Percentiles rank a stretch among this genome's conserved stretches.
Conservation (phyloP, 306 rosid genomes). For the Abrus precatorius region DNA sequence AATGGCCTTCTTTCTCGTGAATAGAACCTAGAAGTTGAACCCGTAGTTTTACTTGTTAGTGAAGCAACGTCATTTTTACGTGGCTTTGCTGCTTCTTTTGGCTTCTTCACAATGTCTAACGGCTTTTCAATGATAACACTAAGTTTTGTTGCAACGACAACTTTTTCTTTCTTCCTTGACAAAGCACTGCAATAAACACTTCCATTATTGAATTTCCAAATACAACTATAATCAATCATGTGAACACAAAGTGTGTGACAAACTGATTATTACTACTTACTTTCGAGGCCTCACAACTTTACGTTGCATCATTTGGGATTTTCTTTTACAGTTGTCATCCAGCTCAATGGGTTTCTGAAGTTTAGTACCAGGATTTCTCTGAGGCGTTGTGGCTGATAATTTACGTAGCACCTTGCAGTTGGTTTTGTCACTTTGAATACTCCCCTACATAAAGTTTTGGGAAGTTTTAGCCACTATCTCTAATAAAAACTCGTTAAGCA, state of each 20-base stretch:
- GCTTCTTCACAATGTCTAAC: slow-evolving; percentile 44
- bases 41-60: slow-evolving; percentile 39
- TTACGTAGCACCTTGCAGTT: slow-evolving; percentile 48
- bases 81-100: slow-evolving; percentile 58
- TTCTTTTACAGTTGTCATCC: slow-evolving; percentile 48
- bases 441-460: slow-evolving; percentile 54
- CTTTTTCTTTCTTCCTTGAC: slow-evolving; percentile 60
- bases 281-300: slow-evolving; percentile 49
- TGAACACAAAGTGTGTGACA: background rate
- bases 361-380: slow-evolving; percentile 39
- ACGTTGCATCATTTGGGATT: slow-evolving; percentile 50
- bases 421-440: slow-evolving; percentile 36
- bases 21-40: slow-evolving; percentile 41
- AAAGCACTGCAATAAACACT: slow-evolving; percentile 55
- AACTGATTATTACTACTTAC: slow-evolving; percentile 49
- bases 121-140: slow-evolving; percentile 60
- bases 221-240: background rate
- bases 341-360: slow-evolving; percentile 42
- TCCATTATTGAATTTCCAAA: slow-evolving; percentile 4
- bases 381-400: slow-evolving; percentile 47
- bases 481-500: background rate
- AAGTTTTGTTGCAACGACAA: slow-evolving; percentile 50
- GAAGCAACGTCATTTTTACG: slow-evolving; percentile 43
- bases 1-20: slow-evolving; percentile 59
- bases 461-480: slow-evolving; percentile 5